Evolutionary conservation across 129 eudicot species (phyloP), one percentile per base, ranked within the genome.

Genomic region (Flaveria ramosissima): DNA sequence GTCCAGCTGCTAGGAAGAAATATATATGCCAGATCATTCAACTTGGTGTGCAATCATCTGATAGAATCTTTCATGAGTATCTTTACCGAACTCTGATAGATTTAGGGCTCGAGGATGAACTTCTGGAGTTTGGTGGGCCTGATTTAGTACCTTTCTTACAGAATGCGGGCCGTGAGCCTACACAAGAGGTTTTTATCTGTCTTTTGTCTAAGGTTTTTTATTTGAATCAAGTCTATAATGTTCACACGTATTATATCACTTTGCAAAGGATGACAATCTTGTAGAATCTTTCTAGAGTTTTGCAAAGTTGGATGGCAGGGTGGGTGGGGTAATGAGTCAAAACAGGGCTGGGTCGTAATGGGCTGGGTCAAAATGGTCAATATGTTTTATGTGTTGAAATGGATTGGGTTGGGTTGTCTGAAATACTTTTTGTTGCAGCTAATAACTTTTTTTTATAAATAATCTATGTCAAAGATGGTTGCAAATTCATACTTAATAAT

Each of bases 11-110:
- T 69, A 88, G 96, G 50, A 91, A 91, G 76, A 94, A 85, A 70
- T 91, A 82, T 66, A 89, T 95, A 48, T 86, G 94, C 84, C 99
- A 95, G 89, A 95, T 95, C 67, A 82, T 95, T 66, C 99, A 95
- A 72, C 97, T 95, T 52, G 97, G 97, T 78, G 96, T 95, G 61
- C 99, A 95, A 55, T 95, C 99, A 41, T 86, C 96, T 65, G 99
- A 95, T 81, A 85, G 89, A 83, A 68, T 95, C 75, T 95, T 95
- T 77, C 97, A 95, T 13, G 92, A 91, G 77, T 89, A 91, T 78
- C 77, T 95, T 74, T 95, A 95, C 78, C 88, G 90, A 9, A 84
- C 85, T 5, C 80, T 95, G 78, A 89, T 95, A 68, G 90, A 86
- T 52, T 57, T 95, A 72, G 97, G 97, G 56, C 92, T 95, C 32